These are phyloP conservation scores for Lachnellula arida DNA, from an alignment of 2,329 filamentous ascomycete genomes.

Conservation along the genomic window DNA sequence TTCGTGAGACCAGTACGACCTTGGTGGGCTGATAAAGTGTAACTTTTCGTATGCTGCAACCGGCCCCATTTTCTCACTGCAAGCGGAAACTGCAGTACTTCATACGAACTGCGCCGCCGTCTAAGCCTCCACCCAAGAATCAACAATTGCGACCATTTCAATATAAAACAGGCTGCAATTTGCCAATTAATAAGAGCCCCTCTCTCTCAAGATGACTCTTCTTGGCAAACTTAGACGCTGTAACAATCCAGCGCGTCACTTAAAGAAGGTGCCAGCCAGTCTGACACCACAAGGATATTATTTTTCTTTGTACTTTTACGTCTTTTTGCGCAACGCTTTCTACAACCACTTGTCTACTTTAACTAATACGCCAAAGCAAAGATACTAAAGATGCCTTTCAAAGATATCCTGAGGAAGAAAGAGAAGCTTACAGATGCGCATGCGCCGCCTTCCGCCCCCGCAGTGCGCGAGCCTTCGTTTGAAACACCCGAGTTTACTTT, in stretches of 20 bases:
- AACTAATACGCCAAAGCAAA: neutral
- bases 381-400: constrained; percentile 48
- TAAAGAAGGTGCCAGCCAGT: constrained; percentile 5
- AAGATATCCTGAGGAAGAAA: constrained; percentile 59
- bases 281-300: neutral
- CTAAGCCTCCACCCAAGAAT: constrained; percentile 17
- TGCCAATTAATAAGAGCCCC: neutral
- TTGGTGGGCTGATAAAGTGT: neutral
- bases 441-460: constrained; percentile 22
- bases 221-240: constrained; percentile 15
- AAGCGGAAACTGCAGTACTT: neutral
- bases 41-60: too few species aligned
- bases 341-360: neutral
- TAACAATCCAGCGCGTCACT: constrained; percentile 20
- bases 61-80: neutral
- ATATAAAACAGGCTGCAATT: neutral
- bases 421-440: constrained; percentile 43
- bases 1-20: neutral
- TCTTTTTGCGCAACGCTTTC: constrained; percentile 9
- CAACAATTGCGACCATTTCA: constrained; percentile 17
- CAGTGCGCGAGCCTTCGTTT: constrained; percentile 24
- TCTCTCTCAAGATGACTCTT: constrained; percentile 5
- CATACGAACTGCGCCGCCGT: neutral
- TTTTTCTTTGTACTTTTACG: neutral
- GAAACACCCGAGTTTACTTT: constrained; percentile 67